Conservation (phyloP, 768 basidiomycete species). For the Podaxis rugospora region DNA sequence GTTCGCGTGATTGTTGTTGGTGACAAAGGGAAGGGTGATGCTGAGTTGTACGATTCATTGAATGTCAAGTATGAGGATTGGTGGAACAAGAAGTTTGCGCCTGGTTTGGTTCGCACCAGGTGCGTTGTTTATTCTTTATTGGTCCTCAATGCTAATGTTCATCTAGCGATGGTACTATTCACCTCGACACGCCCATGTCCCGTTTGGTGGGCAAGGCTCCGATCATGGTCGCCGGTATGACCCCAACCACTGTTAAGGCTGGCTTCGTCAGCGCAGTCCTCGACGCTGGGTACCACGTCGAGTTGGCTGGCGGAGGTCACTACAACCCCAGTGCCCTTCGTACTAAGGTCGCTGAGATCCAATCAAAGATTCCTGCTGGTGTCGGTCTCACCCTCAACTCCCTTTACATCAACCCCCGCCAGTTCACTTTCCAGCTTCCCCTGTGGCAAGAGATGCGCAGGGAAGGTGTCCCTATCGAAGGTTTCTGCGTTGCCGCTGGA, state of each 20-base stretch:
- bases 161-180: conserved; percentile 82
- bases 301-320: conserved; percentile 97
- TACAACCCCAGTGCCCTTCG: conserved; percentile 90
- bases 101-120: conserved; percentile 86
- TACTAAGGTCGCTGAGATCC: conserved; percentile 89
- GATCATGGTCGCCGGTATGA: conserved; percentile 99
- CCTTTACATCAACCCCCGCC: conserved; percentile 96
- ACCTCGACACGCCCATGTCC: conserved; percentile 95
- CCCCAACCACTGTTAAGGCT: conserved; percentile 92
- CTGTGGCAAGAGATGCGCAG: conserved; percentile 97
- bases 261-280: conserved; percentile 94
- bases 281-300: conserved; percentile 92
- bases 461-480: conserved; percentile 94
- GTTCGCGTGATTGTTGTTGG: conserved; percentile 87
- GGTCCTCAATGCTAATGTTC: conserved; percentile 11
- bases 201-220: conserved; percentile 95
- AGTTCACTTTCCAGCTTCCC: conserved; percentile 96
- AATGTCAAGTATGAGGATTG: conserved; percentile 74
- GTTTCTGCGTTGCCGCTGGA: conserved; percentile 98
- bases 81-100: conserved; percentile 90
- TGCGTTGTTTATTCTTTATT: conserved; percentile 30
- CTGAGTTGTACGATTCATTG: conserved; percentile 72
- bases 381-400: conserved; percentile 93
- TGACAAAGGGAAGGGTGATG: conserved; percentile 85
- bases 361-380: conserved; percentile 76